phyloP scores from a whole-genome alignment of 495 filamentous ascomycete genomes.

The Terfezia claveryi region DNA sequence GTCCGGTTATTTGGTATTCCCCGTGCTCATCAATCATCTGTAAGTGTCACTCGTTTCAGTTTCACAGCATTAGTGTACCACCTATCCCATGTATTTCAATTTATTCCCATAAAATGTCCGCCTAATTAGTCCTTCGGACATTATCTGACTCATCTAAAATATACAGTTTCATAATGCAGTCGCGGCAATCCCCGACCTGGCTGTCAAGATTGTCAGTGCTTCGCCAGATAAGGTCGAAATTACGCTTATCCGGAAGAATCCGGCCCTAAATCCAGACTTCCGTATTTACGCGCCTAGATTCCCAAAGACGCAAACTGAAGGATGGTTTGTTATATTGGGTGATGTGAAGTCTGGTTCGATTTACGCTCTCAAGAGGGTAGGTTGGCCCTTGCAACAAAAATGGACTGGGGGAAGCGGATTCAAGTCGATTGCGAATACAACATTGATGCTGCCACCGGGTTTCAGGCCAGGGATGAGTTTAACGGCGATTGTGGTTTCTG shows the following conservation, averaged over 20 bases:
- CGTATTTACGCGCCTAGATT: constrained; percentile 68
- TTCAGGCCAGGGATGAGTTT: not conserved
- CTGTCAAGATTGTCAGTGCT: constrained; percentile 36
- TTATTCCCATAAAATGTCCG: no score
- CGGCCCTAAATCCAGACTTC: constrained; percentile 35
- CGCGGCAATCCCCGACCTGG: constrained; percentile 41
- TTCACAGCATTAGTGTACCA: not conserved
- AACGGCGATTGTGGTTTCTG: not conserved
- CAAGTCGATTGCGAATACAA: not conserved
- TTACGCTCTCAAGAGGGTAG: constrained; percentile 61
- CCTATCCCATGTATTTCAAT: no score
- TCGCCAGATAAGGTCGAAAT: constrained; percentile 41
- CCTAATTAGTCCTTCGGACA: not conserved
- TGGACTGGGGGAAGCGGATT: not conserved
- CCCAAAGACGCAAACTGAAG: constrained; percentile 87
- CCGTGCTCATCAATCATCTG: constrained; percentile 10
- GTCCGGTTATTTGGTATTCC: not conserved
- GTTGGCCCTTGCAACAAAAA: constrained; percentile 32
- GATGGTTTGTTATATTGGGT: constrained; percentile 65
- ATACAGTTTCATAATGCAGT: constrained; percentile 34
- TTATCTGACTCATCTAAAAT: not conserved
- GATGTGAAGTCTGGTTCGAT: constrained; percentile 48
- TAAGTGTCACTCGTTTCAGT: not conserved
- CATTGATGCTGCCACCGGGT: not conserved
- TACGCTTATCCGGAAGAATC: constrained; percentile 42